Evolutionary conservation across 257 asterid genomes (phyloP).

Genomic region (Phtheirospermum japonicum): DNA sequence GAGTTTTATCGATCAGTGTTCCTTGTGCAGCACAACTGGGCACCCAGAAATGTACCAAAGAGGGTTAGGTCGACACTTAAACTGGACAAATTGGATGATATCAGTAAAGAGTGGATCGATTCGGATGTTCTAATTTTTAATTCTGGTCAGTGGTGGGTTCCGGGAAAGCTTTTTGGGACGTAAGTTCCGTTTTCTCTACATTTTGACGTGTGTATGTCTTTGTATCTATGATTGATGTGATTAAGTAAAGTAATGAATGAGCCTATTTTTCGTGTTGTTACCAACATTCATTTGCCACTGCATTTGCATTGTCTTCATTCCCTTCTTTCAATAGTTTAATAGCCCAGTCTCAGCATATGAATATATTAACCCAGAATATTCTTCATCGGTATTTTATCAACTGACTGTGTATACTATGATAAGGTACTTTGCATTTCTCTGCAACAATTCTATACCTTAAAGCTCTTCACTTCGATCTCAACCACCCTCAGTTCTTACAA

Average conservation of each 20-base stretch:
- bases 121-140: conserved; percentile 70
- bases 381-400: background rate
- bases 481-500: too few species aligned
- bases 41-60: conserved; percentile 53
- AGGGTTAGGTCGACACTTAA: conserved; percentile 61
- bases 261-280: background rate
- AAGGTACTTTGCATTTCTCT: background rate
- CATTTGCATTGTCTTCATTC: conserved; percentile 1
- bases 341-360: background rate
- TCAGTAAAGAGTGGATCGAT: conserved; percentile 61
- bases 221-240: conserved; percentile 3
- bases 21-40: conserved; percentile 70
- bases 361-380: background rate
- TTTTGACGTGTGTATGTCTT: conserved; percentile 11
- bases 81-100: conserved; percentile 59
- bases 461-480: background rate
- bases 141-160: conserved; percentile 90
- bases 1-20: conserved; percentile 76
- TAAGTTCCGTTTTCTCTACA: conserved; percentile 35
- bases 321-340: background rate
- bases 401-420: background rate
- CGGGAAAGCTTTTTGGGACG: conserved; percentile 66
- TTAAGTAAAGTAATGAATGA: background rate
- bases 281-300: conserved; percentile 8
- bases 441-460: background rate